These are phyloP conservation scores for Ceriops tagal DNA, from an alignment of 345 rosid species.

Conservation along the genomic window DNA sequence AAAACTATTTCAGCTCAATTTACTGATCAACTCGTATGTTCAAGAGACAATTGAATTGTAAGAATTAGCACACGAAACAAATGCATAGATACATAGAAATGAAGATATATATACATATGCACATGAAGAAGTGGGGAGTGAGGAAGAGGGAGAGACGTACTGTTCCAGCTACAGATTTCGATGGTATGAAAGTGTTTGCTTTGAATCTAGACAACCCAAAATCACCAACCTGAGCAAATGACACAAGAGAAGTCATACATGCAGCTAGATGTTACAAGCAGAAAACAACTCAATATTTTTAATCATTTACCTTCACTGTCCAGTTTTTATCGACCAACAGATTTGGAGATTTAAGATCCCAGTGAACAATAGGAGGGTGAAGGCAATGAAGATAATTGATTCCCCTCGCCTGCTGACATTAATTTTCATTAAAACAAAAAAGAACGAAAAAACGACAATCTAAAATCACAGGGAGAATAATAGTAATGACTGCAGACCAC, in stretches of 20 bases:
- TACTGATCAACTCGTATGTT: no score
- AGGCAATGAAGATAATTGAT: constrained; percentile 92
- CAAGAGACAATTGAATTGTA: no score
- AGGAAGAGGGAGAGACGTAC: constrained; percentile 43
- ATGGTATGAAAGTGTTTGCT: constrained; percentile 79
- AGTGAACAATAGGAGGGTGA: constrained; percentile 85
- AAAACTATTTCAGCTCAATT: no score
- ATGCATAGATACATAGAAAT: no score
- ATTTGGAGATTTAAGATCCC: constrained; percentile 98
- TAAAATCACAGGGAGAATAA: background rate
- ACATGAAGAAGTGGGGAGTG: background rate
- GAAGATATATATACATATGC: no score
- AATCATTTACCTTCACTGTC: constrained; percentile 75
- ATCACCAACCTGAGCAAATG: constrained; percentile 67
- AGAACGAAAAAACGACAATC: background rate
- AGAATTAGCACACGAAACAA: no score
- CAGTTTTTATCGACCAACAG: constrained; percentile 91
- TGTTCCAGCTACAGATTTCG: constrained; percentile 97
- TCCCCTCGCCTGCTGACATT: constrained; percentile 83
- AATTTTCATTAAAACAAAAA: constrained; percentile 3
- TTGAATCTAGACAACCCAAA: constrained; percentile 96
- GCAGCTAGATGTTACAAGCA: background rate
- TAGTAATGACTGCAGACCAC: constrained; percentile 52
- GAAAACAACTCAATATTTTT: background rate
- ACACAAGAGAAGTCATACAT: constrained; percentile 1